These are phyloP conservation scores for Chytridium lagenaria DNA, from an alignment of 371 early-diverging fungal genomes.

Conservation along the genomic window DNA sequence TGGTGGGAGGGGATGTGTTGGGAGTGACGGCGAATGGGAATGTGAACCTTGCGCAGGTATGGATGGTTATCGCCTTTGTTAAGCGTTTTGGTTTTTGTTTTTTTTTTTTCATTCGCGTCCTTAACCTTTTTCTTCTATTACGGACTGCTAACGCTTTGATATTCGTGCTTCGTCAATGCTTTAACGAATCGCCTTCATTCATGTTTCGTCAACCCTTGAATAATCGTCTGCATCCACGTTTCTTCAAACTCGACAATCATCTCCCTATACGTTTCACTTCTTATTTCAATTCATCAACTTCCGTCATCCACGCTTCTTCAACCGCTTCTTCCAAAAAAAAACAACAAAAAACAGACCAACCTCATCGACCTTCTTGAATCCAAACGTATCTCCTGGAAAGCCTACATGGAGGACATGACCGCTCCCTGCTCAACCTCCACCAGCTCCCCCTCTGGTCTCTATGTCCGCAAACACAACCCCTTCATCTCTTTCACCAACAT, in stretches of 20 bases:
- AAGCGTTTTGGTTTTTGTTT: neutral
- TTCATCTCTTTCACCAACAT: constrained; percentile 58
- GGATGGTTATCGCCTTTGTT: no score
- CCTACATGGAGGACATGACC: constrained; percentile 51
- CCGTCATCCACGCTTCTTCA: constrained; percentile 20
- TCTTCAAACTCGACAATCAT: no score
- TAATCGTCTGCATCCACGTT: no score
- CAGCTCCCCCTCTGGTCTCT: constrained; percentile 32
- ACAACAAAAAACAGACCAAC: constrained; percentile 37
- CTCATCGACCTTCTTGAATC: constrained; percentile 49
- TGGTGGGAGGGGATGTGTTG: constrained; percentile 55
- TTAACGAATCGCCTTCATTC: no score
- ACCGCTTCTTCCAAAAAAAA: neutral
- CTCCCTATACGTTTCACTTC: no score
- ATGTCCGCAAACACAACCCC: constrained; percentile 25
- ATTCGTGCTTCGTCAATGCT: no score
- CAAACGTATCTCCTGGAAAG: constrained; percentile 54
- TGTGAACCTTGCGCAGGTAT: no score
- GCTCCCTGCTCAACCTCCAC: constrained; percentile 32
- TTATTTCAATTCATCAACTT: no score
- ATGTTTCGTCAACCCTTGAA: no score
- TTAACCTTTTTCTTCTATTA: no score
- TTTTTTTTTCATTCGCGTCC: neutral
- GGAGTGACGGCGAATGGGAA: no score
- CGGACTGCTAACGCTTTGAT: no score